These are phyloP conservation scores for Tubosaeta sp. DNA, from an alignment of 768 basidiomycete genomes.

Conservation along the genomic window DNA sequence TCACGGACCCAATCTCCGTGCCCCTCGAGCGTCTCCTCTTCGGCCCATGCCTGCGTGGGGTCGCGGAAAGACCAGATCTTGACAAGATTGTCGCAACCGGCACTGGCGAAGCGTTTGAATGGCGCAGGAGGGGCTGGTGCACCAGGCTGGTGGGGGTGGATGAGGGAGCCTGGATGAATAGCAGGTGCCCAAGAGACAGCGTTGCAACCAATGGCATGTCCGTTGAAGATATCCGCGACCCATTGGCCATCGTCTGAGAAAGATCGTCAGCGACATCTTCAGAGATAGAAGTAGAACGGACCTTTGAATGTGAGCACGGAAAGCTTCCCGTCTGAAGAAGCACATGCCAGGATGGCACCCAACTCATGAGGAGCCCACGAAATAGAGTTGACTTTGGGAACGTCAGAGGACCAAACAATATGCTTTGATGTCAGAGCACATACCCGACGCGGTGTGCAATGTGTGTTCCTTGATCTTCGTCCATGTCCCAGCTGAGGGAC, in stretches of 20 bases:
- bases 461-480: slow-evolving; percentile 94
- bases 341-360: slow-evolving; percentile 94
- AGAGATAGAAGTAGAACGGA: slow-evolving; percentile 34
- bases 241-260: slow-evolving; percentile 88
- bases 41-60: slow-evolving; percentile 82
- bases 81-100: slow-evolving; percentile 94
- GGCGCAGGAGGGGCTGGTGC: slow-evolving; percentile 39
- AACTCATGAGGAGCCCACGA: slow-evolving; percentile 99
- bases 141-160: slow-evolving; percentile 57
- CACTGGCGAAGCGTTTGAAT: slow-evolving; percentile 91
- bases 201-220: slow-evolving; percentile 94
- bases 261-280: background rate
- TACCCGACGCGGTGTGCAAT: slow-evolving; percentile 90
- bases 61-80: slow-evolving; percentile 92
- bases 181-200: slow-evolving; percentile 98
- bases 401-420: background rate
- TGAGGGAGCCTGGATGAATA: slow-evolving; percentile 78
- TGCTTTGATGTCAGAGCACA: slow-evolving; percentile 17
- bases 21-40: slow-evolving; percentile 86
- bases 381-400: slow-evolving; percentile 80
- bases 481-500: slow-evolving; percentile 64
- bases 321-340: slow-evolving; percentile 94
- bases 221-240: slow-evolving; percentile 92
- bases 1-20: slow-evolving; percentile 98
- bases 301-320: slow-evolving; percentile 97